Percentiles rank a stretch among this genome's conserved stretches.
Evolutionary conservation across 768 basidiomycete genomes (phyloP).

Genomic region (Psilocybe cubensis): DNA sequence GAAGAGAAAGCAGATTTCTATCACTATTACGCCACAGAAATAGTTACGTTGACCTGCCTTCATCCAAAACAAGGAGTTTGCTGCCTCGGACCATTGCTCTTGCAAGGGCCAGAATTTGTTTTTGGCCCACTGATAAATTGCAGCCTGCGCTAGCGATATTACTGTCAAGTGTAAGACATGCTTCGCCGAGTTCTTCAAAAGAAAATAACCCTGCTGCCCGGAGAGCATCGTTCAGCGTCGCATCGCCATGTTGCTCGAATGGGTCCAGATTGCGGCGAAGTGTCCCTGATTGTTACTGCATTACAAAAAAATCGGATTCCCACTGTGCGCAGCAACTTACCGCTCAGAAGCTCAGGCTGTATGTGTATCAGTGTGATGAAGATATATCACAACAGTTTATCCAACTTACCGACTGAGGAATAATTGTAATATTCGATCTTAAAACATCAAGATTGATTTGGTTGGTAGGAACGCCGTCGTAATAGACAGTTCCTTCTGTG

Average conservation of each 20-base stretch:
- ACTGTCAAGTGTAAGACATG: constrained; percentile 50
- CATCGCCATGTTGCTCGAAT: constrained; percentile 60
- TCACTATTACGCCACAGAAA: constrained; percentile 8
- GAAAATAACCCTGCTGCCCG: constrained; percentile 45
- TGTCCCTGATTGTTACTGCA: constrained; percentile 28
- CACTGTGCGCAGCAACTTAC: constrained; percentile 24
- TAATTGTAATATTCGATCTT: constrained; percentile 63
- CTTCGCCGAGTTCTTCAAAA: constrained; percentile 45
- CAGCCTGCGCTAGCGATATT: constrained; percentile 55
- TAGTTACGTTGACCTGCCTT: constrained; percentile 40
- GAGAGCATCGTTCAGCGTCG: constrained; percentile 42
- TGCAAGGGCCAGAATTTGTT: constrained; percentile 71
- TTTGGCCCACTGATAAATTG: constrained; percentile 78
- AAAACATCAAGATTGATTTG: constrained; percentile 58
- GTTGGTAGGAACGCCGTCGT: constrained; percentile 54
- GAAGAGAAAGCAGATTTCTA: constrained; percentile 1
- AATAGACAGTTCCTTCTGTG: constrained; percentile 57
- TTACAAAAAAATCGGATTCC: neutral
- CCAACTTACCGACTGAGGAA: constrained; percentile 47
- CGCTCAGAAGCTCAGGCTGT: constrained; percentile 57
- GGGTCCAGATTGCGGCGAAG: constrained; percentile 70
- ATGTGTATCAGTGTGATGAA: constrained; percentile 3
- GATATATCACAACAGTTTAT: neutral
- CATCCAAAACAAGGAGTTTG: constrained; percentile 65
- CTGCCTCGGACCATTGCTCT: constrained; percentile 62